Evolutionary conservation across 306 rosid genomes (phyloP), one percentile per base, ranked within the genome.

Genomic region (Alnus glutinosa): DNA sequence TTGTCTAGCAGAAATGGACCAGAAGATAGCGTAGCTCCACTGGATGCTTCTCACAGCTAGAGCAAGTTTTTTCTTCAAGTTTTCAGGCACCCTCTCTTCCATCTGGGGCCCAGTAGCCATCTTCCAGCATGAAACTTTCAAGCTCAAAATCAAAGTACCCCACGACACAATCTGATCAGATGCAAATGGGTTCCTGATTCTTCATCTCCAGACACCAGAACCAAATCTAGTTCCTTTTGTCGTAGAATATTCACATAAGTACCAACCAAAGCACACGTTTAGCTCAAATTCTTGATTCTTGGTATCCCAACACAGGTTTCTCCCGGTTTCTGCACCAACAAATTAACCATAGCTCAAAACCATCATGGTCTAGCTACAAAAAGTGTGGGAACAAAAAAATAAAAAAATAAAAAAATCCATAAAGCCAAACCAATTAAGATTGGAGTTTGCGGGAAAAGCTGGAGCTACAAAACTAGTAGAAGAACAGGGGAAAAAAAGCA

Each of bases 11-110:
- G 94, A 89, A 80, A 79, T 71, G 49, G 92, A 86, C 97, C 98
- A 91, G 89, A 93, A 89, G 63, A 93, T 85, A 8, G 90, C 93
- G 76, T 91, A 93, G 84, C 94, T 89, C 98, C 98, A 93, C 9
- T 91, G 89, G 75, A 93, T 87, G 82, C 89, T 91, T 85, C 97
- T 93, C 79, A 93, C 86, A 67, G 98, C 91, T 82, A 87, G 76
- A 83, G 98, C 93, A 89, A 93, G 94, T 62, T 85, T 90, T 68
- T 86, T 85, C 82, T 82, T 91, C 82, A 89, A 67, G 71, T 87
- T 91, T 62, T 87, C 87, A 5, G 81, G 80, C 84, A 88, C 87
- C 81, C 77, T 75, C 61, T 64, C 84, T 74, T 72, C 78, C 66
- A 74, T 84, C 73, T 75, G 83, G 34, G 75, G 76, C 68, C 62